These are phyloP conservation scores for Paramyrothecium roridum DNA, from an alignment of 2,329 filamentous ascomycete genomes.

Conservation along the genomic window DNA sequence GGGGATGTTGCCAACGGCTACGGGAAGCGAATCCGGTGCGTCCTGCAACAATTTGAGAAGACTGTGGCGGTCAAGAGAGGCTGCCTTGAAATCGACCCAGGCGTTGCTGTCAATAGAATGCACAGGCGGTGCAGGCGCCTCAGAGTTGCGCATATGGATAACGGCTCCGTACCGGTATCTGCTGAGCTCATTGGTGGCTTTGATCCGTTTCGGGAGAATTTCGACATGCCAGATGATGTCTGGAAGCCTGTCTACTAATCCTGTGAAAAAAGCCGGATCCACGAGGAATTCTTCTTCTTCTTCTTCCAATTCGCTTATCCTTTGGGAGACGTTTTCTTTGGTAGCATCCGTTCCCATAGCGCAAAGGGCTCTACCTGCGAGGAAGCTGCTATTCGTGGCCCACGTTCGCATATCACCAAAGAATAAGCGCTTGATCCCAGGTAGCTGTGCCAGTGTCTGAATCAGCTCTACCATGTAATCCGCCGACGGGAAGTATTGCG, in stretches of 20 bases:
- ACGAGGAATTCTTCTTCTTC: conserved; percentile 14
- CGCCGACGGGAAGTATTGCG: conserved; percentile 4
- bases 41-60: neutral
- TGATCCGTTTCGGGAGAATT: conserved; percentile 23
- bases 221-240: conserved; percentile 19
- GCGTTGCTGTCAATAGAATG: conserved; percentile 4
- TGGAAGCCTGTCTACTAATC: conserved; percentile 3
- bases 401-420: conserved; percentile 17
- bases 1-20: conserved; percentile 20
- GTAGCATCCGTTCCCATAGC: neutral
- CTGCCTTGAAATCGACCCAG: conserved; percentile 16
- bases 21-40: neutral
- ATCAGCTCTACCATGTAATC: conserved; percentile 4
- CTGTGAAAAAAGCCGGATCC: conserved; percentile 18
- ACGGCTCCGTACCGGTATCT: conserved; percentile 23
- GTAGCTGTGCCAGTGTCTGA: neutral
- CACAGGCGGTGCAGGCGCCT: neutral
- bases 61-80: conserved; percentile 4
- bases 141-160: conserved; percentile 10
- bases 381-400: conserved; percentile 9
- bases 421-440: conserved; percentile 5
- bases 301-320: conserved; percentile 9
- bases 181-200: conserved; percentile 23
- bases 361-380: neutral
- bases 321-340: conserved; percentile 4